phyloP scores from a whole-genome alignment of 352 stramenopile genomes.

The Pilasporangium apinafurcum region DNA sequence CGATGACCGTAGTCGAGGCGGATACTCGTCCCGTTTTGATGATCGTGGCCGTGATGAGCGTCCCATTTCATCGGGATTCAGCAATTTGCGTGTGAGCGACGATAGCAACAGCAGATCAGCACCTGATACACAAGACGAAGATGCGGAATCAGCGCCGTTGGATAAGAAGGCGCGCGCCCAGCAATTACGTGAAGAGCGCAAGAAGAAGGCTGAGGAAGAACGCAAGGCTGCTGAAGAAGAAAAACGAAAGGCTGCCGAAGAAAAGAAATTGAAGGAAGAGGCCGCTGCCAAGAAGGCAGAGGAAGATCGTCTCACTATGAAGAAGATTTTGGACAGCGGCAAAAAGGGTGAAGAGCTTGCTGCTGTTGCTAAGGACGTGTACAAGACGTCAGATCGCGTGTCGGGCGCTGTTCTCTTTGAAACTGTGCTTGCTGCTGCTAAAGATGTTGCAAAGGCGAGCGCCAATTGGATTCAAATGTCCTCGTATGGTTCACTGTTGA shows the following conservation, averaged over 20 bases:
- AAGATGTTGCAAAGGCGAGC: slow-evolving; percentile 66
- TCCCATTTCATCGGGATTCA: slow-evolving; percentile 27
- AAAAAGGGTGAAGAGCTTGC: slow-evolving; percentile 65
- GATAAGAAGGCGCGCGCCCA: slow-evolving; percentile 57
- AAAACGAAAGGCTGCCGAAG: slow-evolving; percentile 50
- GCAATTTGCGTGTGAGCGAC: slow-evolving; percentile 36
- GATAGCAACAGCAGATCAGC: slow-evolving; percentile 5
- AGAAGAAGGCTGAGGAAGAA: slow-evolving; percentile 81
- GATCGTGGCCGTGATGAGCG: slow-evolving; percentile 24
- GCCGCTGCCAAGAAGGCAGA: slow-evolving; percentile 39
- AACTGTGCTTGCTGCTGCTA: slow-evolving; percentile 32
- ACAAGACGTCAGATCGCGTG: slow-evolving; percentile 33
- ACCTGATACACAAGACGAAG: slow-evolving; percentile 3
- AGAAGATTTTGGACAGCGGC: slow-evolving; percentile 46
- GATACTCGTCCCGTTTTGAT: slow-evolving; percentile 22
- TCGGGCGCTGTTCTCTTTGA: slow-evolving; percentile 50
- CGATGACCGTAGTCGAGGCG: slow-evolving; percentile 8
- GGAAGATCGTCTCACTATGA: slow-evolving; percentile 45
- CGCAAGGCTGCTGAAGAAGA: slow-evolving; percentile 49
- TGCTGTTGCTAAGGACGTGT: slow-evolving; percentile 41
- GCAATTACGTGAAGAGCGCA: slow-evolving; percentile 68
- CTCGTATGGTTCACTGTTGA: slow-evolving; percentile 58
- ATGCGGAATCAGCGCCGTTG: slow-evolving; percentile 9
- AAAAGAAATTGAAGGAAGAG: slow-evolving; percentile 52
- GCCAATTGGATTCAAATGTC: slow-evolving; percentile 73